Percentiles rank a stretch among this genome's conserved stretches.
Evolutionary conservation across 441 rosid genomes (phyloP).

Genomic region (Syzygium syzygioides): DNA sequence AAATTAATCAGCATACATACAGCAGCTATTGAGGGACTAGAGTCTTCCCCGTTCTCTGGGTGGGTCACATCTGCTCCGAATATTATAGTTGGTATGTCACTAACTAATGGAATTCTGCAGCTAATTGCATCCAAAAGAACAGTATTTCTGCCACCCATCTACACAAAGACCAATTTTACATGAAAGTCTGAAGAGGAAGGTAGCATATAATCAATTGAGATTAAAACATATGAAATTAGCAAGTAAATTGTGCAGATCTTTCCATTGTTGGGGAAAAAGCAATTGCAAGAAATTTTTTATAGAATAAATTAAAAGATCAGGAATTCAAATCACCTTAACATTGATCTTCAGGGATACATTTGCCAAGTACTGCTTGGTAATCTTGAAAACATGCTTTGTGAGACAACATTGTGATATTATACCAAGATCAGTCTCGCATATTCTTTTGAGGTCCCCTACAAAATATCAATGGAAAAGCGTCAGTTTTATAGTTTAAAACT

Average conservation of each 20-base stretch:
- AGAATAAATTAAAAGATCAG: background rate
- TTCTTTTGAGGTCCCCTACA: slow-evolving; percentile 83
- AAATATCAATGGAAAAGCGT: background rate
- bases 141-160: slow-evolving; percentile 99
- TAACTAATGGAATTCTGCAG: slow-evolving; percentile 88
- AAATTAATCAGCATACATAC: slow-evolving; percentile 28
- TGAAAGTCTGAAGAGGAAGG: background rate
- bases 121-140: slow-evolving; percentile 93
- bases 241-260: background rate
- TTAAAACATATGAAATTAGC: background rate
- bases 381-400: slow-evolving; percentile 83
- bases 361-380: slow-evolving; percentile 84
- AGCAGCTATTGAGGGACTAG: slow-evolving; percentile 96
- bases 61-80: slow-evolving; percentile 98
- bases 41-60: slow-evolving; percentile 95
- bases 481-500: background rate
- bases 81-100: slow-evolving; percentile 93
- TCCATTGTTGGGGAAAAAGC: background rate
- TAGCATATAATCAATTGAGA: background rate
- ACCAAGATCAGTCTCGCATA: slow-evolving; percentile 91
- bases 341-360: slow-evolving; percentile 86
- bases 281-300: background rate
- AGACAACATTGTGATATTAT: slow-evolving; percentile 88
- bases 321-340: slow-evolving; percentile 53
- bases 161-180: slow-evolving; percentile 8